Evolutionary conservation across 176 grass and related monocot genomes (phyloP).

Genomic region (Canna indica): DNA sequence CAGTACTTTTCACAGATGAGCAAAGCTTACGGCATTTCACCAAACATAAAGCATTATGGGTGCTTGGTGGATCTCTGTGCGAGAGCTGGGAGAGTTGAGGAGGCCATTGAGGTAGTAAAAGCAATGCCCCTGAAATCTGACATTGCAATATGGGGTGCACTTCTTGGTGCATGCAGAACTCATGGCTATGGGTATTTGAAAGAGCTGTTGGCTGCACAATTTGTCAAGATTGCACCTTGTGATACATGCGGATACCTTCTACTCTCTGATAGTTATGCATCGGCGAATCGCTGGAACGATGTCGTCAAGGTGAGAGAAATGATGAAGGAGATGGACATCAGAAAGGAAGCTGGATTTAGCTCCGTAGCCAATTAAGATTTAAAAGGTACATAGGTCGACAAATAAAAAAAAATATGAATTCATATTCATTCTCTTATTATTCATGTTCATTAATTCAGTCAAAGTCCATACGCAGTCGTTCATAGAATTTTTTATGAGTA

Average conservation of each 20-base stretch:
- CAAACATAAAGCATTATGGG: conserved; percentile 21
- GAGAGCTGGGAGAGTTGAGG: not conserved
- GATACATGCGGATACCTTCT: conserved; percentile 19
- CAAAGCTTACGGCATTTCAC: not conserved
- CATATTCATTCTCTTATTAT: no score
- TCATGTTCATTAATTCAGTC: no score
- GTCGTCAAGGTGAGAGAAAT: not conserved
- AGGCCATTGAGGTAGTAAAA: conserved; percentile 9
- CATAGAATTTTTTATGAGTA: no score
- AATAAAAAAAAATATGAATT: not conserved
- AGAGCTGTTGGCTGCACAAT: conserved; percentile 8
- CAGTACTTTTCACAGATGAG: conserved; percentile 13
- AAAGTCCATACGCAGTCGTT: no score
- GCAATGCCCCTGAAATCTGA: conserved; percentile 33
- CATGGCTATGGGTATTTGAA: conserved; percentile 1
- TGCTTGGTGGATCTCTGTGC: conserved; percentile 7
- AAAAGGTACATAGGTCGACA: not conserved
- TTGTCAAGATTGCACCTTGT: conserved; percentile 10
- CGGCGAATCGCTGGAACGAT: conserved; percentile 7
- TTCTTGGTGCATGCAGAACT: conserved; percentile 8
- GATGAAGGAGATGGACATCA: conserved; percentile 15
- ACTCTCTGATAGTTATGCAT: conserved; percentile 8
- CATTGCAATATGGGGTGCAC: conserved; percentile 16
- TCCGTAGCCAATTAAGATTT: not conserved
- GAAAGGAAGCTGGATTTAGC: conserved; percentile 17